phyloP scores from a whole-genome alignment of 2,329 filamentous ascomycete species.

The Alternaria sp. region DNA sequence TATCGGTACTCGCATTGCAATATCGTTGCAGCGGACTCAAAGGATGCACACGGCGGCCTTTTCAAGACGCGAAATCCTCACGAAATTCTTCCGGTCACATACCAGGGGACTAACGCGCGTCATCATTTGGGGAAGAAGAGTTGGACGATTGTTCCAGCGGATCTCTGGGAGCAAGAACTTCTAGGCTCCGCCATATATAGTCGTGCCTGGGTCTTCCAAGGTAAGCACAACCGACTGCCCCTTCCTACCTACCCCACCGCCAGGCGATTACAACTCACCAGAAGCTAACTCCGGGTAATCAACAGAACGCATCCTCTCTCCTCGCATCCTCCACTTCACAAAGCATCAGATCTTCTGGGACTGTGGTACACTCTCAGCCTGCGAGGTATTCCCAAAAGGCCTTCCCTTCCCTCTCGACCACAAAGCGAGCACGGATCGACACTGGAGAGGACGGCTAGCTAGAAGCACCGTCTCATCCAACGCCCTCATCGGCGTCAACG shows the following conservation, averaged over 20 bases:
- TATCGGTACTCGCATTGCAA: background rate
- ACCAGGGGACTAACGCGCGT: background rate
- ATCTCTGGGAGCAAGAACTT: slow-evolving; percentile 12
- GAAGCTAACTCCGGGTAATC: background rate
- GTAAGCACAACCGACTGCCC: background rate
- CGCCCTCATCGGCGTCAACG: background rate
- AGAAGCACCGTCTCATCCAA: background rate
- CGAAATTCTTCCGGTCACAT: background rate
- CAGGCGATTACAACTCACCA: background rate
- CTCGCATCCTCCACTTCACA: slow-evolving; percentile 22
- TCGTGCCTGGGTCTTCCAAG: slow-evolving; percentile 21
- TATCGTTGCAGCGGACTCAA: background rate
- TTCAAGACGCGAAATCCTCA: too few species aligned
- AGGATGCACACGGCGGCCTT: background rate
- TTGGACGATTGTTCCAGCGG: background rate
- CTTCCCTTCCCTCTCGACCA: background rate
- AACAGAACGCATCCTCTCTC: slow-evolving; percentile 23
- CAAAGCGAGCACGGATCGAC: background rate
- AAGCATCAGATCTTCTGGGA: slow-evolving; percentile 29
- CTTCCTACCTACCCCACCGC: too few species aligned
- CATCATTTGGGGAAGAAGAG: background rate
- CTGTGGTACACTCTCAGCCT: slow-evolving; percentile 17
- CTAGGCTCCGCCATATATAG: background rate
- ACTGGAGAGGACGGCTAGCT: background rate
- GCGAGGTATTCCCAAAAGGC: slow-evolving; percentile 8